Evolutionary conservation across 2,329 filamentous ascomycete genomes (phyloP), one percentile per base, ranked within the genome.

Genomic region (Zymoseptoria passerinii): DNA sequence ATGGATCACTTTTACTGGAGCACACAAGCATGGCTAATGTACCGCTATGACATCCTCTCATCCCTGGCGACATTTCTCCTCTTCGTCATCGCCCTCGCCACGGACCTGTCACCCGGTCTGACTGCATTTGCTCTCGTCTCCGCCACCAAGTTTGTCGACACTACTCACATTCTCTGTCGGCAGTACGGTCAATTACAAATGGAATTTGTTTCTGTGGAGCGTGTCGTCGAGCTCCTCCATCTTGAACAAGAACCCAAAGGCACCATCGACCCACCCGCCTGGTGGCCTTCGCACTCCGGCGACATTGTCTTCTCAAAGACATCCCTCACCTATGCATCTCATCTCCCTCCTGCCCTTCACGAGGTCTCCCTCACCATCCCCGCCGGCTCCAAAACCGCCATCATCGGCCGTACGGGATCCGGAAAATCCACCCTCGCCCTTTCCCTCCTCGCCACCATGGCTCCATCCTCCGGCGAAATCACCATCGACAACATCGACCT

Each of bases 1-100:
- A 94, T 95, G 81, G 92, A 96, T 67, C 92, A 96, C 71, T 95
- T 96, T 75, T 96, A 95, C 75, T 96, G 91, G 77, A 89, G 86
- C 59, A 79, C 95, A 50, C 90, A 95, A 64, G 84, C 85, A 7
- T 96, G 91, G 91, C 79, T 96, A 2, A 85, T 86, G 70, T 90
- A 88, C 67, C 84, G 91, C 10, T 92, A 94, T 57, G 86, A 90
- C 65, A 73, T 78, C 8, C 74, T 92, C 5, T 90, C 90, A 0
- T 88, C 87, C 0, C 70, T 82, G 3, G 89, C 89, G 7, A 90
- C 88, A 0, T 88, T 92, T 59, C 74, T 84, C 0, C 76, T 96
- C 54, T 89, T 90, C 1, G 71, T 86, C 1, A 81, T 92, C 8
- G 91, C 91, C 13, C 77, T 96, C 5, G 87, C 85, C 66, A 86